Evolutionary conservation across 2,329 filamentous ascomycete genomes (phyloP), one percentile per base, ranked within the genome.

Genomic region (Trichoderma arundinaceum): DNA sequence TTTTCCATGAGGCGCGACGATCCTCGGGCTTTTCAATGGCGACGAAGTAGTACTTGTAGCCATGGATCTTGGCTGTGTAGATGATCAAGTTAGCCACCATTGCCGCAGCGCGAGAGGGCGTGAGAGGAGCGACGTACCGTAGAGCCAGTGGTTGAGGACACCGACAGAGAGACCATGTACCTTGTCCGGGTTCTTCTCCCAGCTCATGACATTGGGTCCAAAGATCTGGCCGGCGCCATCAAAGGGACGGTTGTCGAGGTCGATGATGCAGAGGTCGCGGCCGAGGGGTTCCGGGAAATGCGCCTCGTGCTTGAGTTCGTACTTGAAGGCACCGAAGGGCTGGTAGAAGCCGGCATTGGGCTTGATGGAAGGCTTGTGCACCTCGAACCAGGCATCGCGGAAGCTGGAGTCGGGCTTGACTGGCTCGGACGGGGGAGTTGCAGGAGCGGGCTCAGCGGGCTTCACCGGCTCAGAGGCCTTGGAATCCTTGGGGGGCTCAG

Each of bases 31-130:
- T 72, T 8, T 77, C 76, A 39, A 76, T 77, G 44, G 77, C 74
- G 67, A 82, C 68, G 65, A 79, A 81, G 72, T 81, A 81, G 75
- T 82, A 82, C 70, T 79, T 79, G 75, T 82, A 82, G 57, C 79
- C 79, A 69, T 82, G 80, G 62, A 82, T 79, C 68, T 77, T 77
- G 70, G 79, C 79, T 80, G 67, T 80, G 67, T 38, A 17, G 41
- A 66, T 32, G 15, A 48, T 3, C 68, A 74, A n/a, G 22, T 63
- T 63, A 77, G 72, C 10, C 52, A 2, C 15, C 19, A 3, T n/a
- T 38, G 15, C 5, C 8, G 48, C 28, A 33, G 48, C 8, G 48
- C 48, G 35, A 7, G 13, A n/a, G 43, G 7, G 10, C 35, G 12
- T 32, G 28, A 19, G 38, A n/a, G 1, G 19, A 10, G 46, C 35